Conservation (phyloP, 306 rosid genomes). For the Delonix regia region DNA sequence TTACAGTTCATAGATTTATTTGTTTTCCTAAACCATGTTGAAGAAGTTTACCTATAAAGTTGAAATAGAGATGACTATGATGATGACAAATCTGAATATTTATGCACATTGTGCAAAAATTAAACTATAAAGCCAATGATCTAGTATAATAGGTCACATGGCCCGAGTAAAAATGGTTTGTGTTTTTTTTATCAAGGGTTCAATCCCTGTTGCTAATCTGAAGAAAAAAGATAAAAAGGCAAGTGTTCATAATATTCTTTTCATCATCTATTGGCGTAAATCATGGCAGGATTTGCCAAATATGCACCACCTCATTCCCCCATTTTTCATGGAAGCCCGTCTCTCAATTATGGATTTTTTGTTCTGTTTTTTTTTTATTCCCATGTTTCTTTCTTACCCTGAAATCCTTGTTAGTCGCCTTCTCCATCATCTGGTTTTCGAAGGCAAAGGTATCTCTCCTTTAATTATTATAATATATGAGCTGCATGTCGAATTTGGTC, state of each 20-base stretch:
- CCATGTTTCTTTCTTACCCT: slow-evolving; percentile 11
- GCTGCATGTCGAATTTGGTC: not conserved
- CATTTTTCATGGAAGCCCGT: slow-evolving; percentile 4
- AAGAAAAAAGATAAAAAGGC: not conserved
- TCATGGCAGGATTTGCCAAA: slow-evolving; percentile 21
- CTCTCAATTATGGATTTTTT: not conserved
- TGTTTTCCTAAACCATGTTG: slow-evolving; percentile 11
- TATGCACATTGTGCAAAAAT: slow-evolving; percentile 13
- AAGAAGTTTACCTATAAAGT: slow-evolving; percentile 5
- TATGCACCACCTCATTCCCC: not conserved
- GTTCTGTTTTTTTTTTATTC: slow-evolving; percentile 33
- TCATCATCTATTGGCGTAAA: not conserved
- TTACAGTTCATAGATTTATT: slow-evolving; percentile 27
- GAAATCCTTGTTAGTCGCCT: not conserved
- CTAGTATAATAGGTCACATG: no score
- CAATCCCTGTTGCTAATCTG: no score
- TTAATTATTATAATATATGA: slow-evolving; percentile 6
- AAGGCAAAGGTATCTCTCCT: not conserved
- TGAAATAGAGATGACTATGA: not conserved
- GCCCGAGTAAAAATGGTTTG: no score
- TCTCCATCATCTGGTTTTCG: not conserved
- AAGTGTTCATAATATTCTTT: not conserved
- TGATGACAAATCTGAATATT: slow-evolving; percentile 6
- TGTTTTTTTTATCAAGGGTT: no score
- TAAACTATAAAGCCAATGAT: not conserved